Conservation (phyloP, 371 early-diverging fungal species). For the Apophysomyces ossiformis region DNA sequence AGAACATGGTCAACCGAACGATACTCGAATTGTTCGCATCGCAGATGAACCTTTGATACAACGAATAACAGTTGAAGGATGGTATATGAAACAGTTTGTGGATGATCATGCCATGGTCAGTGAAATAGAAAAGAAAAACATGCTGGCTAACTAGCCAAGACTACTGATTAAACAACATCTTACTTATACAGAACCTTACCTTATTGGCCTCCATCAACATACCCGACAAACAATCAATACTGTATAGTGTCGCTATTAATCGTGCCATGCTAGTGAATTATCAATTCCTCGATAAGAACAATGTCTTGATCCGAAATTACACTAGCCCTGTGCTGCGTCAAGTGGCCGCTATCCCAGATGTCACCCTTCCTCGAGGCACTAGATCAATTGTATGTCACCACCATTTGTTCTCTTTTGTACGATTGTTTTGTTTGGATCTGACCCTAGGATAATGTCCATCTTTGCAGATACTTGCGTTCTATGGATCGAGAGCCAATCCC, state of each 20-base stretch:
- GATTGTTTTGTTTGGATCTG: neutral
- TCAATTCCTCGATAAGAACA: conserved; percentile 33
- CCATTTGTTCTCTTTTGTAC: neutral
- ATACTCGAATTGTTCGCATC: conserved; percentile 40
- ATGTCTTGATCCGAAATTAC: conserved; percentile 30
- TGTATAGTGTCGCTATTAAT: conserved; percentile 44
- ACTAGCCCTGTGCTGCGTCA: conserved; percentile 44
- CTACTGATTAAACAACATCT: too few species aligned
- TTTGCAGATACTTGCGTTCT: conserved; percentile 37
- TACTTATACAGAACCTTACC: conserved; percentile 42
- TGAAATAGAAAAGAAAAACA: conserved; percentile 5
- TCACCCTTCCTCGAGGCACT: conserved; percentile 42
- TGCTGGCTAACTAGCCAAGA: neutral
- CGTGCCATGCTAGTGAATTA: conserved; percentile 45
- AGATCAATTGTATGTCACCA: conserved; percentile 36
- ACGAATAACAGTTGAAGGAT: conserved; percentile 36
- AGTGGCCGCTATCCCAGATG: conserved; percentile 34
- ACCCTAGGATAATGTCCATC: too few species aligned
- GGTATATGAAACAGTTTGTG: conserved; percentile 49
- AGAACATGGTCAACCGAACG: conserved; percentile 33
- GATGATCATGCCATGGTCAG: conserved; percentile 49
- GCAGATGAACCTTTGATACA: conserved; percentile 43
- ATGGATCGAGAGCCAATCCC: conserved; percentile 50
- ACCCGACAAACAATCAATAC: conserved; percentile 46
- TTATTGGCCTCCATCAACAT: conserved; percentile 38